Evolutionary conservation across 768 basidiomycete genomes (phyloP), one percentile per base, ranked within the genome.

Genomic region (Collybiopsis confluens): DNA sequence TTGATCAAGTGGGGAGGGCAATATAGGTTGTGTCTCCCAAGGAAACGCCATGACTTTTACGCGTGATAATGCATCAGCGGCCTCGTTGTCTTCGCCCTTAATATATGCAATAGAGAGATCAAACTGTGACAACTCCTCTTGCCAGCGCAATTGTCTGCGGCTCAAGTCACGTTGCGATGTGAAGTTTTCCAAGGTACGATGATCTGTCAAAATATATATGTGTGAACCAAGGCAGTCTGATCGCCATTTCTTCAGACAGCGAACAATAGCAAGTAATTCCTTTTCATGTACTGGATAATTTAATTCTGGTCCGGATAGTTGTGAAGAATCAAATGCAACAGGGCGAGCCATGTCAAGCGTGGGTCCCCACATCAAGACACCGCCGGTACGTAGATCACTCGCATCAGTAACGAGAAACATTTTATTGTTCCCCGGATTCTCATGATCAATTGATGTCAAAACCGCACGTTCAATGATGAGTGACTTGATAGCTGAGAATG

Each of bases 381-480:
- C 69, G 2, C 71, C 69, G 0, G 64, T 64, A 3, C 65, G 45
- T 13, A 27, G 51, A 20, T 70, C 62, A 26, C 61, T 64, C 0
- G 70, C 68, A 47, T 72, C 66, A 5, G 49, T 53, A 1, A 64
- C 64, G 0, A 73, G 61, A 38, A 69, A 73, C 27, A 72, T 70
- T 2, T 47, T 5, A 48, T 69, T 69, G 0, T 63, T 52, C 0
- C 58, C 61, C 1, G 59, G 59, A 18, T 70, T 58, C 0, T 63
- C 46, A 48, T 74, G 68, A 49, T 73, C 61, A 23, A 74, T 72
- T 0, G 57, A 57, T 0, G 65, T 73, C 0, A 72, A 59, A 40
- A 64, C 68, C 0, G 63, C 63, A 4, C 46, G 10, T 7, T 59
- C 54, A 0, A 63, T n/a, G 1, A 70, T 66, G 0, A 71, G 57